Evolutionary conservation across 2,329 filamentous ascomycete species (phyloP).

Genomic region (Pyricularia grisea): DNA sequence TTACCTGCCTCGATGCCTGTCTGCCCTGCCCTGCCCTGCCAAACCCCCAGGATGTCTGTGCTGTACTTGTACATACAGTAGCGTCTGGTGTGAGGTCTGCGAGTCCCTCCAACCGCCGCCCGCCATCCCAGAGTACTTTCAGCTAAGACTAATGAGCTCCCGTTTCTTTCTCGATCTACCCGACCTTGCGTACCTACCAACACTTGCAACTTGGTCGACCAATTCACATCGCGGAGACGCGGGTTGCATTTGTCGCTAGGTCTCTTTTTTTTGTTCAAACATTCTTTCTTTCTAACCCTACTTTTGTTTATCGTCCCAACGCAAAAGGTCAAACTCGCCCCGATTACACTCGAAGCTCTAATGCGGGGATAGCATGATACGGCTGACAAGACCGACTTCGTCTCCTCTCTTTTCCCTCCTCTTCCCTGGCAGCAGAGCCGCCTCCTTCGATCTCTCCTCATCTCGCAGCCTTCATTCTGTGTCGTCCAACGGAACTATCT

Average conservation of each 20-base stretch:
- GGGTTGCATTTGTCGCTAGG: background rate
- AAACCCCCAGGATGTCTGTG: background rate
- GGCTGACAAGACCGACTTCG: background rate
- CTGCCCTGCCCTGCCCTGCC: background rate
- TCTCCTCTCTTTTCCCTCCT: background rate
- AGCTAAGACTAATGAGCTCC: background rate
- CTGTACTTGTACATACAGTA: background rate
- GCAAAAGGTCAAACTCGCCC: background rate
- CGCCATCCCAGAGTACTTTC: background rate
- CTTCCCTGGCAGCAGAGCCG: background rate
- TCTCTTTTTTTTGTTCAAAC: background rate
- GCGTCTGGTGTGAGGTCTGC: background rate
- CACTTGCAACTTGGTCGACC: background rate
- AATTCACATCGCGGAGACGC: background rate
- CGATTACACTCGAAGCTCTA: background rate
- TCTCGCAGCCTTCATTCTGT: background rate
- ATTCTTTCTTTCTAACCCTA: background rate
- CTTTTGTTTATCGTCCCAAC: background rate
- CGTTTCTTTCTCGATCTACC: background rate
- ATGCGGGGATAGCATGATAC: background rate
- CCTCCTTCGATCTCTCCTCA: background rate
- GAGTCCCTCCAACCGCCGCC: background rate
- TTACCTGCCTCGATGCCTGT: background rate
- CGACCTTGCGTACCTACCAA: background rate
- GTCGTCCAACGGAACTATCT: constrained; percentile 1